Evolutionary conservation across 1,284 basidiomycete species (phyloP), one percentile per base, ranked within the genome.

Genomic region (Ceratorhiza oryzae-sativae): DNA sequence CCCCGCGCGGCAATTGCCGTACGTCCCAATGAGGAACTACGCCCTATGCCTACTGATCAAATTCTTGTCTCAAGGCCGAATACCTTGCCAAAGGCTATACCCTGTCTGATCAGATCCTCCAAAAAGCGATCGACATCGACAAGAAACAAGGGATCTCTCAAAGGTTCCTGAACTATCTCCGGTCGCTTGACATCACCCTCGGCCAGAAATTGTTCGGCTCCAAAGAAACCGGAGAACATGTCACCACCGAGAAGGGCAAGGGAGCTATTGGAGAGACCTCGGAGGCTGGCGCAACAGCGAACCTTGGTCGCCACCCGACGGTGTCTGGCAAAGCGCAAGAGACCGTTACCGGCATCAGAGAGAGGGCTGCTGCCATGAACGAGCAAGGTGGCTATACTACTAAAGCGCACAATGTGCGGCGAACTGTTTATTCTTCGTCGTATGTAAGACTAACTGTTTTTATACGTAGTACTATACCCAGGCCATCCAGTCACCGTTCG

Each of bases 111-210:
- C 79, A 86, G 71, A 86, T 95, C 75, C 84, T 97, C 58, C 85
- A 91, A 76, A 88, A 89, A 74, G 93, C 95, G 27, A 97, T 98
- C 78, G 92, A 95, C 73, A 83, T 95, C 62, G 94, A 97, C 81
- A 82, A 85, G 71, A 88, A 93, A 79, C 88, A 92, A 77, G 95
- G 95, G 41, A 97, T 97, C 77, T 96, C 94, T 9, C 83, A 85
- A 72, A 86, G 87, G 56, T 97, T 97, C 86, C 81, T 96, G 53
- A 80, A 83, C 41, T 97, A 93, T 81, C 85, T 97, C 79, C 83
- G 88, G 46, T 80, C 82, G 32, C 77, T 97, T 63, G 93, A 95
- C 80, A 83, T 84, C 61, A 84, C 84, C 8, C 80, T 93, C 58
- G 94, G 93, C 67, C 80, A 85, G 72, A 87, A 86, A 73, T 84